Evolutionary conservation across 345 rosid genomes (phyloP), one percentile per base, ranked within the genome.

Genomic region (Citrus australasica): DNA sequence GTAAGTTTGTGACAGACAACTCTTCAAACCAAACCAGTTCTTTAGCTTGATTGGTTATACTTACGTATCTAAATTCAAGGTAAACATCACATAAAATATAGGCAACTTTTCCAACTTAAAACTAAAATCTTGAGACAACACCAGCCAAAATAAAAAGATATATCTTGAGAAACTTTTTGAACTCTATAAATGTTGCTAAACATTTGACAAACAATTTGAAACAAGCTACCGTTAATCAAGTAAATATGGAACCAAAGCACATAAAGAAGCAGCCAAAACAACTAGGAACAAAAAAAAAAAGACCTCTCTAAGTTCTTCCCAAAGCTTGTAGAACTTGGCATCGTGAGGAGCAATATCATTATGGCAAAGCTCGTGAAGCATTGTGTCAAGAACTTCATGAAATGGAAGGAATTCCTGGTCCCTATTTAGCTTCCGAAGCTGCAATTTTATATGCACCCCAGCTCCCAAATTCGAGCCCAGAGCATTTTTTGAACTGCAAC

Each of bases 301-400:
- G 53, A 90, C 97, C 95, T 88, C 88, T 73, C 97, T 88, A 37
- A 96, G 95, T 70, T 96, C 95, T 83, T 94, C 98, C 99, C 97
- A 96, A 32, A 96, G 93, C 84, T 89, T 87, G 87, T 96, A 96
- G 82, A 96, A 96, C 75, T 28, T 83, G 46, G 98, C 94, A 70
- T 94, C 91, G 28, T 94, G 98, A 86, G 98, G 95, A 79, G 92
- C 93, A 61, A 89, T 94, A 38, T 33, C 92, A 79, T 90, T 96
- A 79, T 94, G 99, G 80, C 97, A 94, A 62, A 96, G 94, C 84
- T 96, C 97, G 35, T 94, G 99, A 84, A 92, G 98, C 98, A 94
- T 92, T 2, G 99, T 94, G 85, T 94, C 97, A 11, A 94, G 93
- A 77, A 96, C 82, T 77, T 89, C 85, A 84, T 91, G 85, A 48